Evolutionary conservation across 2,329 filamentous ascomycete species (phyloP), one percentile per base, ranked within the genome.

Genomic region (Fusarium mangiferae): DNA sequence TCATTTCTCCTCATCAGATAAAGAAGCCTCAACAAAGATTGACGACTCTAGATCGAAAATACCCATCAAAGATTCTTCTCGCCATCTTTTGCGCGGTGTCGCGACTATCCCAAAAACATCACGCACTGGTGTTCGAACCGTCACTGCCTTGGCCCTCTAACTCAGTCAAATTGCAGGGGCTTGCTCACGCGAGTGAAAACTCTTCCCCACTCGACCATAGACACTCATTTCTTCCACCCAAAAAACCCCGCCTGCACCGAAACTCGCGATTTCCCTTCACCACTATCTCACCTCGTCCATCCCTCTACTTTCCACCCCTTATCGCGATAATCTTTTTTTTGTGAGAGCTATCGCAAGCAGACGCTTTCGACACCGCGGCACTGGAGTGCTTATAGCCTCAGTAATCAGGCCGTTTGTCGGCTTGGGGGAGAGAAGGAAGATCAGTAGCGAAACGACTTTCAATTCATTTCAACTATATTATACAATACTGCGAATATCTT

Each of bases 121-220:
- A 51, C 41, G 6, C 10, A 46, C 42, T 51, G 67, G 77, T 78
- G 36, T 78, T 78, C 77, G 77, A 78, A 78, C 77, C 60, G 58
- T 65, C 62, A 75, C 63, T 75, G 70, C 77, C 68, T 76, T 49
- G 52, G 15, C 60, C 55, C 13, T 57, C 57, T 78, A 75, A 77
- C 68, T 77, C 75, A 74, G 24, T 30, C 49, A 14, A 46, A 52
- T 42, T 61, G 54, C 56, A 55, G 48, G 68, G 70, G 46, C 49
- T 28, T 22, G 24, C 20, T 44, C 39, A 52, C 51, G 18, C 61
- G 51, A 72, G 73, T 68, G 62, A 75, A 68, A 56, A 71, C 51
- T 55, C 56, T 75, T 80, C 77, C 78, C 79, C 79, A 78, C 79
- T 81, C 78, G 80, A 79, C 80, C 80, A 81, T 61, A 66, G 62